phyloP scores from a whole-genome alignment of 257 asterid genomes.

The Sherardia arvensis region DNA sequence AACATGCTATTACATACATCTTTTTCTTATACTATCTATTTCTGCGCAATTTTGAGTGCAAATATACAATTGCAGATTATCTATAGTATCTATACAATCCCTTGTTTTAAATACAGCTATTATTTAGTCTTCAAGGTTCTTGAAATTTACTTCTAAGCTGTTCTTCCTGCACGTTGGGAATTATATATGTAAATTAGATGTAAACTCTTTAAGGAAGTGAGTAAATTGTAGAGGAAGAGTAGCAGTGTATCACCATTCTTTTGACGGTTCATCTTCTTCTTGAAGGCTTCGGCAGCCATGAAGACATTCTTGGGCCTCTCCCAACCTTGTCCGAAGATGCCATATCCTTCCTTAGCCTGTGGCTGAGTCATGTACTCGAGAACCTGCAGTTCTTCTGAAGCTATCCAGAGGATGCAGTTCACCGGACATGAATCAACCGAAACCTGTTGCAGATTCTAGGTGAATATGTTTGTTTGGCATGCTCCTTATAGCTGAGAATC shows the following conservation, averaged over 20 bases:
- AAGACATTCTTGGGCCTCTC: slow-evolving; percentile 52
- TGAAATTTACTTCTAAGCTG: slow-evolving; percentile 10
- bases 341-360: slow-evolving; percentile 41
- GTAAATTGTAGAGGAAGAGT: neutral
- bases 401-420: slow-evolving; percentile 60
- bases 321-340: slow-evolving; percentile 65
- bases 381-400: slow-evolving; percentile 34
- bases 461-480: neutral
- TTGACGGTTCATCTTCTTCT: slow-evolving; percentile 21
- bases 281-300: slow-evolving; percentile 50
- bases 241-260: slow-evolving; percentile 15
- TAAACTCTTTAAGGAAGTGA: neutral
- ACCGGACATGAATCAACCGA: slow-evolving; percentile 57
- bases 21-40: neutral
- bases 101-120: neutral
- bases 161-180: slow-evolving; percentile 25
- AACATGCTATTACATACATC: neutral
- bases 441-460: slow-evolving; percentile 19
- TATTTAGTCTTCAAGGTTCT: neutral
- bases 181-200: slow-evolving; percentile 5
- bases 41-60: no score
- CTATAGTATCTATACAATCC: neutral
- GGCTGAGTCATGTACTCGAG: slow-evolving; percentile 45
- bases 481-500: neutral
- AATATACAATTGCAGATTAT: no score